Percentiles rank a stretch among this genome's conserved stretches.
Conservation (phyloP, 2,329 filamentous ascomycete species). For the Trichoderma sp. region DNA sequence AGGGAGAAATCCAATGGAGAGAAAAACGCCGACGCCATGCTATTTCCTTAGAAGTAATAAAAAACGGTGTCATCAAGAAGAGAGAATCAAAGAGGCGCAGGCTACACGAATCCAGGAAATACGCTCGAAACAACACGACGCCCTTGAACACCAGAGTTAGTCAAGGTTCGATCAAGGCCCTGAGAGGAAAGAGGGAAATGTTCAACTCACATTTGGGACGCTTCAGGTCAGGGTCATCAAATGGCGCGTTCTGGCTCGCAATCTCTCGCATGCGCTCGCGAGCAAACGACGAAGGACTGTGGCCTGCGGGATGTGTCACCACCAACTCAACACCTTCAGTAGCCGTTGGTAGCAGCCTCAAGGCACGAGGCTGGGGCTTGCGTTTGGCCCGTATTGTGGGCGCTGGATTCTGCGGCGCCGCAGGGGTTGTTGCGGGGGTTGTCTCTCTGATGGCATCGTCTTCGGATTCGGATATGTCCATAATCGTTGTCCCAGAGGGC, state of each 20-base stretch:
- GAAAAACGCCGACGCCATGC: conserved; percentile 22
- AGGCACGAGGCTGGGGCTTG: conserved; percentile 30
- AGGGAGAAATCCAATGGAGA: background rate
- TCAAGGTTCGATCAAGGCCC: background rate
- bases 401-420: conserved; percentile 20
- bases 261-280: conserved; percentile 45
- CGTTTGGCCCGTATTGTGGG: conserved; percentile 26
- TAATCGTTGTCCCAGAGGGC: background rate
- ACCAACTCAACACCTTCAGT: conserved; percentile 36
- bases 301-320: conserved; percentile 31
- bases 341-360: conserved; percentile 39
- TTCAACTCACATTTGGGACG: conserved; percentile 40
- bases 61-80: background rate
- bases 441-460: conserved; percentile 19
- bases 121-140: conserved; percentile 17
- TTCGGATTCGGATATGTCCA: background rate
- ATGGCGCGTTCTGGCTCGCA: conserved; percentile 42
- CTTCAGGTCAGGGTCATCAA: conserved; percentile 43
- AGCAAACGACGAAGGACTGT: conserved; percentile 45
- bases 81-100: background rate
- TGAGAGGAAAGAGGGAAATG: background rate
- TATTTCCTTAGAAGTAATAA: conserved; percentile 2
- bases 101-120: conserved; percentile 21
- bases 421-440: conserved; percentile 19
- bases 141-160: conserved; percentile 7